Conservation (phyloP, 2,329 filamentous ascomycete species). For the Ophioceras dolichostomum region DNA sequence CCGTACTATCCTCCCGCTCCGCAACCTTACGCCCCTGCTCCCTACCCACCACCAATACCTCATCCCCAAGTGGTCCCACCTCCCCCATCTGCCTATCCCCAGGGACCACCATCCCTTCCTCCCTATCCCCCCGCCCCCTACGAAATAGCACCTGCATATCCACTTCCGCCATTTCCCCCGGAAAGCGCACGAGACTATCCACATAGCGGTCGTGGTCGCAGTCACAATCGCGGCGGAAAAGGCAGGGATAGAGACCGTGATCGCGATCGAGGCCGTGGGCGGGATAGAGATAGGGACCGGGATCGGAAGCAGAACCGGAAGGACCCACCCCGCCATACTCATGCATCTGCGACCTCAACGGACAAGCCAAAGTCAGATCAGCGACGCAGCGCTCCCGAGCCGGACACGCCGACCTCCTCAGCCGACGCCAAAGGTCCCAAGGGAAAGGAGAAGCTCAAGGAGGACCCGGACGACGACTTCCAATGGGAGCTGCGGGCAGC, state of each 20-base stretch:
- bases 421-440: not conserved
- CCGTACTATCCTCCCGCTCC: slow-evolving; percentile 4
- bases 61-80: not conserved
- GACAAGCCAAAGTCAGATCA: not conserved
- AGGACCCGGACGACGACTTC: slow-evolving; percentile 17
- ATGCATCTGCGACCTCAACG: not conserved
- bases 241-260: not conserved
- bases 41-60: slow-evolving; percentile 5
- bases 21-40: slow-evolving; percentile 3
- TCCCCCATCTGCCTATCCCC: not conserved
- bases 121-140: slow-evolving; percentile 1
- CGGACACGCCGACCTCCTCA: not conserved
- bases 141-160: no score
- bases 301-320: not conserved
- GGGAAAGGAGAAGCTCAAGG: not conserved
- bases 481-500: slow-evolving; percentile 26
- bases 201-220: not conserved
- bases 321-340: not conserved
- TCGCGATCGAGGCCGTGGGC: not conserved
- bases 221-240: not conserved
- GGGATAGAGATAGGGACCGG: not conserved
- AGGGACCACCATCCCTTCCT: not conserved
- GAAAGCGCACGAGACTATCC: not conserved
- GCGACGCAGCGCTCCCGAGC: not conserved
- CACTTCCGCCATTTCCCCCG: no score